Evolutionary conservation across 257 asterid genomes (phyloP).

Genomic region (Rauvolfia tetraphylla): DNA sequence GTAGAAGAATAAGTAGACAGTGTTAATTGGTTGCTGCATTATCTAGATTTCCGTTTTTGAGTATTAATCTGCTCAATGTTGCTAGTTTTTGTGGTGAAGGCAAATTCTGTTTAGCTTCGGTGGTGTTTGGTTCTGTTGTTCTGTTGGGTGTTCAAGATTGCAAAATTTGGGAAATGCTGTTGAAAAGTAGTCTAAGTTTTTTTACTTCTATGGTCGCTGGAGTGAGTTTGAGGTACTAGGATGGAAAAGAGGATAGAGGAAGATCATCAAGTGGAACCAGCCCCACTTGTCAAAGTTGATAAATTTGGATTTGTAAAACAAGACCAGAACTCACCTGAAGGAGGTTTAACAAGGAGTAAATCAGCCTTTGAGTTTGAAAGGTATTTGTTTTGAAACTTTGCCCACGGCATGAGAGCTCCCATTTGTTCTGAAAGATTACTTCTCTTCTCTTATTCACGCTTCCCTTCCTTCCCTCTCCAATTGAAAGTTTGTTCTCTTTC

Average conservation of each 20-base stretch:
- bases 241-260: slow-evolving; percentile 81
- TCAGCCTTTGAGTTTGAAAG: slow-evolving; percentile 71
- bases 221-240: slow-evolving; percentile 19
- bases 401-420: neutral
- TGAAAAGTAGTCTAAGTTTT: slow-evolving; percentile 14
- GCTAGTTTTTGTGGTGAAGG: slow-evolving; percentile 16
- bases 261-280: slow-evolving; percentile 55
- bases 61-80: neutral
- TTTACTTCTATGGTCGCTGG: slow-evolving; percentile 21
- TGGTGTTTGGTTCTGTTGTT: slow-evolving; percentile 13
- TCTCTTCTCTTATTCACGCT: neutral
- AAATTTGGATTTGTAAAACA: slow-evolving; percentile 45
- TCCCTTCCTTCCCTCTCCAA: neutral
- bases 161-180: slow-evolving; percentile 24
- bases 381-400: slow-evolving; percentile 27
- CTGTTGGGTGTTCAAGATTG: slow-evolving; percentile 25
- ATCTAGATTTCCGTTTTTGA: neutral
- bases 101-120: slow-evolving; percentile 18
- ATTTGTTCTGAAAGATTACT: neutral
- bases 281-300: slow-evolving; percentile 53
- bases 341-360: slow-evolving; percentile 54
- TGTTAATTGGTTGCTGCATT: neutral
- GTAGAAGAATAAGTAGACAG: neutral
- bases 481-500: neutral
- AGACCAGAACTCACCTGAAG: slow-evolving; percentile 57